Conservation (phyloP, 164 flowering plant genomes). For the Platanus orientalis region DNA sequence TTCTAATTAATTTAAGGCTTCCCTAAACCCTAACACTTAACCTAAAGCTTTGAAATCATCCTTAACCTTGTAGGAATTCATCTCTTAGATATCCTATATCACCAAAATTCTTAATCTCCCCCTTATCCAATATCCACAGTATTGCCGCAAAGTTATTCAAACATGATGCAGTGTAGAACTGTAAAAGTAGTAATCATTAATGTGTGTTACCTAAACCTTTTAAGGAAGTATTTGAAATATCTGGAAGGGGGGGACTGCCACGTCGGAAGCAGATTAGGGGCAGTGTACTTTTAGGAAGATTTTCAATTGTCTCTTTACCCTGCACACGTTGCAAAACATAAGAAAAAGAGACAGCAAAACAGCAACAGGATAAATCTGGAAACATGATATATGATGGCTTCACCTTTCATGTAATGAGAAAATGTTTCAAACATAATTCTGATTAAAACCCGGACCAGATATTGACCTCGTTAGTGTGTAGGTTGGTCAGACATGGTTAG, state of each 20-base stretch:
- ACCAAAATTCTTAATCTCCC: no score
- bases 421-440: background rate
- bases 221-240: constrained; percentile 37
- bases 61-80: no score
- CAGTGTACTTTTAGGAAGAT: constrained; percentile 30
- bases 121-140: no score
- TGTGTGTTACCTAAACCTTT: constrained; percentile 38
- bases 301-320: constrained; percentile 30
- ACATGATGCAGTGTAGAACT: background rate
- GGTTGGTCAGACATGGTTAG: no score
- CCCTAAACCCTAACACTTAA: no score
- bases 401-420: background rate
- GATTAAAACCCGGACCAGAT: no score
- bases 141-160: no score
- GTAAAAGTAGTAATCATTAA: background rate
- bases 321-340: constrained; percentile 23
- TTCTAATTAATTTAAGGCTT: no score
- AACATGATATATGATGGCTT: background rate
- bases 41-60: no score
- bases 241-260: constrained; percentile 92
- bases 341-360: constrained; percentile 3
- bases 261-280: constrained; percentile 74
- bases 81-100: no score
- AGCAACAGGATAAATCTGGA: background rate
- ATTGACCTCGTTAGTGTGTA: no score